phyloP scores from a whole-genome alignment of 805 yeast genomes.

The Yarrowia bubula region DNA sequence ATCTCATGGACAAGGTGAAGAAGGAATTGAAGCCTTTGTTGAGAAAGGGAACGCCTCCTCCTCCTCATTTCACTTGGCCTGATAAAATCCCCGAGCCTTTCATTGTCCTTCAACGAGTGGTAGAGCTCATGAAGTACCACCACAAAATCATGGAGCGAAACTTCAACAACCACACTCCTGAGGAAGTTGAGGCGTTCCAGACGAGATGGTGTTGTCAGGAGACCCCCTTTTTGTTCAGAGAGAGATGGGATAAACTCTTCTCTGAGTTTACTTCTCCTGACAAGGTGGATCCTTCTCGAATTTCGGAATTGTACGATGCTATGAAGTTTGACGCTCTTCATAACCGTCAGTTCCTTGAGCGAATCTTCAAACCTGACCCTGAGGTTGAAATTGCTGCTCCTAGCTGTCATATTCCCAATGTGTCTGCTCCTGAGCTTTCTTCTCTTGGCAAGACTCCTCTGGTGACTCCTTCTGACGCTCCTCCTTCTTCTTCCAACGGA shows the following conservation, averaged over 20 bases:
- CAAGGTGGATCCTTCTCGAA: constrained; percentile 95
- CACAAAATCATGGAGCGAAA: constrained; percentile 78
- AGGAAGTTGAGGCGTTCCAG: constrained; percentile 65
- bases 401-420: constrained; percentile 31
- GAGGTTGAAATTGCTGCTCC: constrained; percentile 38
- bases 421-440: constrained; percentile 19
- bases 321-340: constrained; percentile 98
- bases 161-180: constrained; percentile 50
- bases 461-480: constrained; percentile 7
- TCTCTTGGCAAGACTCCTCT: constrained; percentile 18
- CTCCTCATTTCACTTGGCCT: constrained; percentile 98
- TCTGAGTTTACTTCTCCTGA: constrained; percentile 89
- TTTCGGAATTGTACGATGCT: constrained; percentile 93
- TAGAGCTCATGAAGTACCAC: constrained; percentile 92
- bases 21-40: constrained; percentile 91
- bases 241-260: constrained; percentile 96
- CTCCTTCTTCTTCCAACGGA: constrained; percentile 34
- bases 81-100: constrained; percentile 97
- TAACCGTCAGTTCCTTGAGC: constrained; percentile 82
- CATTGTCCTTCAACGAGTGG: constrained; percentile 87
- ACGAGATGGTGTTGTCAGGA: constrained; percentile 94
- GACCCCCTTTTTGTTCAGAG: constrained; percentile 84
- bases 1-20: constrained; percentile 94
- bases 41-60: constrained; percentile 95
- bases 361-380: constrained; percentile 66